phyloP scores from a whole-genome alignment of 345 rosid species.

The Camelina sativa region DNA sequence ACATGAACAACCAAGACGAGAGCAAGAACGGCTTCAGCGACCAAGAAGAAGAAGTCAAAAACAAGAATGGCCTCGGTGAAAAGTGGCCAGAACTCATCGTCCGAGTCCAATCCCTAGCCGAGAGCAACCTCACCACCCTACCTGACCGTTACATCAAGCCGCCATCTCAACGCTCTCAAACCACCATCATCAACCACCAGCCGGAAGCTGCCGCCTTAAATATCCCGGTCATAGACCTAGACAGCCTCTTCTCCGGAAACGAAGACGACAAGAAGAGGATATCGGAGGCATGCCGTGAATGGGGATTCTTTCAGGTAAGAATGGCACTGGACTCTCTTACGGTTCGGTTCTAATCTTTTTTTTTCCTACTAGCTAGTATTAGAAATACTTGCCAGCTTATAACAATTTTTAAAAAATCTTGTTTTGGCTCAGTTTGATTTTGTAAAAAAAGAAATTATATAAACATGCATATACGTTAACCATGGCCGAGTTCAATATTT shows the following conservation, averaged over 20 bases:
- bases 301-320: constrained; percentile 86
- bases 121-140: constrained; percentile 48
- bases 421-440: background rate
- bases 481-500: background rate
- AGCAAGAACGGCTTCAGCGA: background rate
- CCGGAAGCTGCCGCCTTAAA: constrained; percentile 33
- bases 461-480: too few species aligned
- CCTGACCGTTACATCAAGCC: constrained; percentile 74
- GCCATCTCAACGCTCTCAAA: constrained; percentile 40
- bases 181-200: constrained; percentile 38
- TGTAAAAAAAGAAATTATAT: background rate
- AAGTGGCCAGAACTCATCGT: constrained; percentile 98
- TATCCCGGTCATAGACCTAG: constrained; percentile 77
- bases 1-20: constrained; percentile 17
- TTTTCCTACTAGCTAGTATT: background rate
- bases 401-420: too few species aligned
- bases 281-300: constrained; percentile 63
- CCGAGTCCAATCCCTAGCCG: constrained; percentile 90
- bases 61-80: constrained; percentile 23
- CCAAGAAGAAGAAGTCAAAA: constrained; percentile 18
- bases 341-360: constrained; percentile 1
- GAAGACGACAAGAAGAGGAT: constrained; percentile 44
- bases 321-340: background rate
- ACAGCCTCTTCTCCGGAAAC: constrained; percentile 44
- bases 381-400: background rate